Percentiles rank a stretch among this genome's conserved stretches.
Conservation (phyloP, 163 green algal genomes). For the Scenedesmus sp. region DNA sequence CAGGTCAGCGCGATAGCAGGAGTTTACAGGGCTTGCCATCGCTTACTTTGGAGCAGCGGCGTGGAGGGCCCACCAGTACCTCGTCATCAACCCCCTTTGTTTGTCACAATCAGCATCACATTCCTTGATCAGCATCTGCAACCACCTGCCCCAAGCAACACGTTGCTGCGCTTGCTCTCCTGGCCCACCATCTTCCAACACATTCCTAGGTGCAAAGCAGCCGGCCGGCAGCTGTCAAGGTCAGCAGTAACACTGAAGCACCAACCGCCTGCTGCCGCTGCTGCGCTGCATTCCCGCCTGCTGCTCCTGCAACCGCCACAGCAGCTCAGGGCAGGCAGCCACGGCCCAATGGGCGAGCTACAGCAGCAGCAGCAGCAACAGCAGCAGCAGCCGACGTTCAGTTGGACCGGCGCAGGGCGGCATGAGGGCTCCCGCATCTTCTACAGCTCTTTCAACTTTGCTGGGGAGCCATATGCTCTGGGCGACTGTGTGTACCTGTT, state of each 20-base stretch:
- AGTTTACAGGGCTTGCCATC: neutral
- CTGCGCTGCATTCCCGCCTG: neutral
- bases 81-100: neutral
- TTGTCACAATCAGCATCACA: neutral
- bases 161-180: neutral
- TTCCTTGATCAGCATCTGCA: slow-evolving; percentile 4
- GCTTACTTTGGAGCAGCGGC: neutral
- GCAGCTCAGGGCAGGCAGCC: neutral
- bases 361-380: slow-evolving; percentile 10
- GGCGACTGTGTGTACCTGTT: slow-evolving; percentile 52
- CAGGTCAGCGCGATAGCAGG: neutral
- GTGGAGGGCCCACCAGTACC: neutral
- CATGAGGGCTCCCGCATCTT: slow-evolving; percentile 16
- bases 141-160: neutral
- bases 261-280: neutral
- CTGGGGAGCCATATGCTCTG: slow-evolving; percentile 20
- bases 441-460: slow-evolving; percentile 47
- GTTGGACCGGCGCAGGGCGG: slow-evolving; percentile 33
- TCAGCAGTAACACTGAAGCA: neutral
- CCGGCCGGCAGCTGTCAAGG: neutral
- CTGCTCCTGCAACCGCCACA: neutral
- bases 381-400: slow-evolving; percentile 45
- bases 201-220: neutral
- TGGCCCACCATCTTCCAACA: neutral
- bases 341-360: neutral